Percentiles rank a stretch among this genome's conserved stretches.
Conservation (phyloP, 2,329 filamentous ascomycete species). For the Fusarium nygamai region DNA sequence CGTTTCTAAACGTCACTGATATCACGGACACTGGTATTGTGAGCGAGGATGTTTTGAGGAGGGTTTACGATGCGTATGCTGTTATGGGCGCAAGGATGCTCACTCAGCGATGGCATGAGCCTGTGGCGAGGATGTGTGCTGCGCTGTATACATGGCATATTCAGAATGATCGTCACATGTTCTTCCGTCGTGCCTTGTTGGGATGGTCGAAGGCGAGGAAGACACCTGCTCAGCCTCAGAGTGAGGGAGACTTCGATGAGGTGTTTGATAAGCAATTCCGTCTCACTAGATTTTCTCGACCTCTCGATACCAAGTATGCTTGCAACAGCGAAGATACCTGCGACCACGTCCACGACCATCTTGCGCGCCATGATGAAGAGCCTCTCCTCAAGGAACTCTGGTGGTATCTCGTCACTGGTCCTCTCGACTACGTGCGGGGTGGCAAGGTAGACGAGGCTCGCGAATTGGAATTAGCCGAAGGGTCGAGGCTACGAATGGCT, state of each 20-base stretch:
- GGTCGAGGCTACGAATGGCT: conserved; percentile 34
- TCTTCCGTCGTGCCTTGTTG: conserved; percentile 44
- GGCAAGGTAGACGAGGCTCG: conserved; percentile 23
- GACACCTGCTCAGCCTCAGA: conserved; percentile 34
- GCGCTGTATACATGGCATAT: conserved; percentile 48
- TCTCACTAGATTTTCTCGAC: conserved; percentile 42
- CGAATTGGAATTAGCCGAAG: conserved; percentile 21
- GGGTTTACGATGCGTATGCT: conserved; percentile 36
- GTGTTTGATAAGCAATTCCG: conserved; percentile 43
- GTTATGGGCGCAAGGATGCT: conserved; percentile 42
- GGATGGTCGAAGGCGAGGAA: conserved; percentile 46
- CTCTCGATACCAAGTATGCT: conserved; percentile 17
- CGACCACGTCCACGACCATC: conserved; percentile 20
- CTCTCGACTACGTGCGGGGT: conserved; percentile 24
- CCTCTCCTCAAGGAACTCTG: conserved; percentile 33
- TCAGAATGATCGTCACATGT: conserved; percentile 47
- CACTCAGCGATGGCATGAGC: conserved; percentile 47
- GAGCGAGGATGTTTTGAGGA: conserved; percentile 28
- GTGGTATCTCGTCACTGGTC: conserved; percentile 29
- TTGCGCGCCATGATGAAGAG: conserved; percentile 3
- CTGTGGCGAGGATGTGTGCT: conserved; percentile 46
- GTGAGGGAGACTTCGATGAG: conserved; percentile 46
- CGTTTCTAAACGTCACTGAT: conserved; percentile 35
- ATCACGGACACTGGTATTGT: conserved; percentile 34
- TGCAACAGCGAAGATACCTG: conserved; percentile 35